phyloP scores from a whole-genome alignment of 1,139 yeast species.

The Meyerozyma carpophila region DNA sequence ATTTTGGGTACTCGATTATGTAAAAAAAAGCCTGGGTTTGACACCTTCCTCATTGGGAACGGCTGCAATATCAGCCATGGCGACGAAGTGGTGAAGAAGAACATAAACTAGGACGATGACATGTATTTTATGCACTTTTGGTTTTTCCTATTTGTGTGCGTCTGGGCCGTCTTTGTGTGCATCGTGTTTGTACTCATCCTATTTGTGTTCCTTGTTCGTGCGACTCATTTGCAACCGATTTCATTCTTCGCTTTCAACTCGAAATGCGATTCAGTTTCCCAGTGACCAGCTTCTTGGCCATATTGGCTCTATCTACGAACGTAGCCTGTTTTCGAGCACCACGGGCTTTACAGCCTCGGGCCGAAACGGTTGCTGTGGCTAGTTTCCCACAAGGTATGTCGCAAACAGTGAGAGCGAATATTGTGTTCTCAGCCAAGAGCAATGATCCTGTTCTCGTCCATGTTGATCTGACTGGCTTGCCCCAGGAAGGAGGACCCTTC shows the following conservation, averaged over 20 bases:
- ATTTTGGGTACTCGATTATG: too few species aligned
- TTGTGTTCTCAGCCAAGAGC: slow-evolving; percentile 42
- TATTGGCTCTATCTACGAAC: background rate
- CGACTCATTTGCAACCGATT: background rate
- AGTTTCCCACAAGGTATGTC: slow-evolving; percentile 48
- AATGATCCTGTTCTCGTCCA: slow-evolving; percentile 52
- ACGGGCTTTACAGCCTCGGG: background rate
- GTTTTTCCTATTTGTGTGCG: background rate
- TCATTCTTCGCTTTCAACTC: background rate
- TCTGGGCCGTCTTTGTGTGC: background rate
- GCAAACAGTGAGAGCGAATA: slow-evolving; percentile 39
- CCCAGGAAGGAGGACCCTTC: slow-evolving; percentile 53
- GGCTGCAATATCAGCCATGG: background rate
- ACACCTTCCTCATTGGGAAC: background rate
- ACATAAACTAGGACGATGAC: too few species aligned
- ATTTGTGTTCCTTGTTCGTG: too few species aligned
- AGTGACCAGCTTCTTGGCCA: background rate
- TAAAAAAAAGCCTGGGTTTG: too few species aligned
- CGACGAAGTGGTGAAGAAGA: too few species aligned
- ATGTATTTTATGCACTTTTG: too few species aligned
- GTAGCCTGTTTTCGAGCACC: background rate
- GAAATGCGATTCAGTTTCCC: background rate
- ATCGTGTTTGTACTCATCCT: too few species aligned
- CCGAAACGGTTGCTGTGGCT: slow-evolving; percentile 46
- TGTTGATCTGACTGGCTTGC: slow-evolving; percentile 55